Percentiles rank a stretch among this genome's conserved stretches.
phyloP scores from a whole-genome alignment of 2,329 filamentous ascomycete species.

The Penicillium olsonii region DNA sequence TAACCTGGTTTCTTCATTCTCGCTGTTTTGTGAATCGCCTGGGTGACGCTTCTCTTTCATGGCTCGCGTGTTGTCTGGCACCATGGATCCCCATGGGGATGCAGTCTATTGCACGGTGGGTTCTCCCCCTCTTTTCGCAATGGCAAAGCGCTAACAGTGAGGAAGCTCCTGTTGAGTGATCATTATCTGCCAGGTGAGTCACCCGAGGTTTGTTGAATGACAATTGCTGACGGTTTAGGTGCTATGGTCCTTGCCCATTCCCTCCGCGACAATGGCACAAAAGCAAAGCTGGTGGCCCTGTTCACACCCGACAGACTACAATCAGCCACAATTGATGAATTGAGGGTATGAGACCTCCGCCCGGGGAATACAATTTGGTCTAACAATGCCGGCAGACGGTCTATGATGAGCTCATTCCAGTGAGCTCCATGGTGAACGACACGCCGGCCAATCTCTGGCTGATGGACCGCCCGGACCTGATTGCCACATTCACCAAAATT shows the following conservation, averaged over 20 bases:
- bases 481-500: conserved; percentile 95
- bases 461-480: conserved; percentile 87
- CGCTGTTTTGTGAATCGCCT: neutral
- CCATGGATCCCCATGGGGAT: conserved; percentile 49
- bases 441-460: conserved; percentile 80
- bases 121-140: conserved; percentile 16
- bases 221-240: conserved; percentile 55
- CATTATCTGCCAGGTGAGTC: conserved; percentile 82
- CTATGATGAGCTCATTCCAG: conserved; percentile 86
- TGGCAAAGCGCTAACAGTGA: conserved; percentile 6
- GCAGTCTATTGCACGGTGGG: conserved; percentile 68
- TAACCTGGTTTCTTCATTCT: conserved; percentile 11
- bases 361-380: neutral
- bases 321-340: conserved; percentile 71
- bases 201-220: neutral
- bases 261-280: conserved; percentile 83
- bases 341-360: conserved; percentile 59
- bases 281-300: conserved; percentile 80
- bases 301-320: conserved; percentile 80
- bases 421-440: conserved; percentile 75
- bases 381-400: conserved; percentile 57
- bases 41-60: neutral
- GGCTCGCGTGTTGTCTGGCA: conserved; percentile 11
- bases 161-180: conserved; percentile 86
- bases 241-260: conserved; percentile 93